These are phyloP conservation scores for Umbelopsis sp. DNA, from an alignment of 192 early-diverging fungal species.

Conservation along the genomic window DNA sequence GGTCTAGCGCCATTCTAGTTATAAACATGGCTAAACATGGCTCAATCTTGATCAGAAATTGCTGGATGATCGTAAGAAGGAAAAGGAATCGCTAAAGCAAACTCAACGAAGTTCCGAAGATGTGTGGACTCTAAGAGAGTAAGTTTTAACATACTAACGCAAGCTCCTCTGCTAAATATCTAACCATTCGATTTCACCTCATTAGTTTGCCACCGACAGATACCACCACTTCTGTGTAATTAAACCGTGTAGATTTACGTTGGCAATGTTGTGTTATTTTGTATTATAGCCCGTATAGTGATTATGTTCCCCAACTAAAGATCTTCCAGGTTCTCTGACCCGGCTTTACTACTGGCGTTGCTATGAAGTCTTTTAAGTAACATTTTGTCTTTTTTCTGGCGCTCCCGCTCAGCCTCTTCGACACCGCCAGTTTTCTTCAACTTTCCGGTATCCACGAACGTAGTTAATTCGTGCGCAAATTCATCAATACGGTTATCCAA, in stretches of 20 bases:
- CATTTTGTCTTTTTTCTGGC: slow-evolving; percentile 69
- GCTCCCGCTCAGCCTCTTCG: slow-evolving; percentile 67
- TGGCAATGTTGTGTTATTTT: too few relatives aligned
- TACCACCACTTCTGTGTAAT: not conserved
- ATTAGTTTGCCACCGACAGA: not conserved
- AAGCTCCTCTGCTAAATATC: not conserved
- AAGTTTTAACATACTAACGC: not conserved
- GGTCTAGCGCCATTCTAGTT: too few relatives aligned
- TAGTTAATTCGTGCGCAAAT: slow-evolving; percentile 72
- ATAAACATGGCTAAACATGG: not conserved
- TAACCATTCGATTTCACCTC: not conserved
- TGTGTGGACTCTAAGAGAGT: slow-evolving; percentile 42
- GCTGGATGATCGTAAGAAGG: slow-evolving; percentile 20
- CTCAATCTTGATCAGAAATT: slow-evolving; percentile 11
- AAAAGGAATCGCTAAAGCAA: slow-evolving; percentile 20
- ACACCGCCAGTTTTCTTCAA: slow-evolving; percentile 79
- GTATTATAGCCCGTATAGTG: too few relatives aligned
- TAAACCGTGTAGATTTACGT: not conserved
- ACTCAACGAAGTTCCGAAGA: slow-evolving; percentile 45
- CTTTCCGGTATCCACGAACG: slow-evolving; percentile 66
- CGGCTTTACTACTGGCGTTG: not conserved
- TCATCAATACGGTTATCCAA: slow-evolving; percentile 71
- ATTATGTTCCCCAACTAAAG: too few relatives aligned
- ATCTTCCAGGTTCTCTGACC: not conserved
- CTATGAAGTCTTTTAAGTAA: slow-evolving; percentile 57